Evolutionary conservation across 2,329 filamentous ascomycete species (phyloP), one percentile per base, ranked within the genome.

Genomic region (Aureobasidium sp.): DNA sequence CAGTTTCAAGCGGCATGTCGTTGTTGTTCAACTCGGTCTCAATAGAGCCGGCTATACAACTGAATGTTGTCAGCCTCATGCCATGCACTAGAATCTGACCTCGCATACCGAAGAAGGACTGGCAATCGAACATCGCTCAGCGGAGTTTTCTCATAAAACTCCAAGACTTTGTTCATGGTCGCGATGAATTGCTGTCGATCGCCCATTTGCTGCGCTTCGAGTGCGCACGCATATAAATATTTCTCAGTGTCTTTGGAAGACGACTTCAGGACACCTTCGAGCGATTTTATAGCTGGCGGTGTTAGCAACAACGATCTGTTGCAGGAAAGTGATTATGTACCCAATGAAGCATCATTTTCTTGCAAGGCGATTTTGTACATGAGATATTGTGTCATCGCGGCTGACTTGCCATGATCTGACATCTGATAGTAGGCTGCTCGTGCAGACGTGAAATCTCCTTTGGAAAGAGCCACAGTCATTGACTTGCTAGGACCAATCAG

Each of bases 211-310:
- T 91, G 86, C 2, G 90, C 88, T 71, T 95, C 90, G 31, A 90
- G 76, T 25, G 90, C 84, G 68, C 91, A 96, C 1, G 90, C 89
- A 66, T 92, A 91, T 0, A 97, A 78, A 47, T 91, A 83, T 42
- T 55, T 62, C 15, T 85, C 84, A 22, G 79, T 77, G 37, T 86
- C 82, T 25, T 81, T 79, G 0, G 77, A 71, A 0, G 79, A 77
- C 7, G 77, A 71, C n/a, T 78, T 78, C 61, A 80, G 81, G 29
- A 96, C 76, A 2, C 75, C 72, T 29, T 84, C 77, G 2, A 96
- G 80, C 68, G 87, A 90, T 49, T 85, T 79, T 22, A 78, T 73
- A n/a, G 87, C 77, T 60, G 14, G n/a, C 17, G 17, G 3, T 25
- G 22, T 48, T 11, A 47, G 31, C 12, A 25, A 6, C 17, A n/a